These are phyloP conservation scores for Zoysia pacifica DNA, from an alignment of 176 grass and related monocot genomes.

Conservation along the genomic window DNA sequence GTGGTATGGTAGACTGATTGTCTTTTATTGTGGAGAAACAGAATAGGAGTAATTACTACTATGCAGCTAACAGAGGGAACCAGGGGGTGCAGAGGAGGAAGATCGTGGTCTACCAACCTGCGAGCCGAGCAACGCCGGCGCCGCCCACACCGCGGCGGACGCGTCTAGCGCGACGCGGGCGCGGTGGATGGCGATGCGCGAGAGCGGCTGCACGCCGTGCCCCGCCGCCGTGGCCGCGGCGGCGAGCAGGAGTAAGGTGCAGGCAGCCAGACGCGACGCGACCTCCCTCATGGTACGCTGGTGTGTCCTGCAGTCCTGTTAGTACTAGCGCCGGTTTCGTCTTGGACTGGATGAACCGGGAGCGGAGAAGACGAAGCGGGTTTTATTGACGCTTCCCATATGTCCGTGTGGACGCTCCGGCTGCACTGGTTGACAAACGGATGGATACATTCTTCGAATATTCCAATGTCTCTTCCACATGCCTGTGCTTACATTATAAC, in stretches of 20 bases:
- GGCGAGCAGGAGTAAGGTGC: not conserved
- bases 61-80: not conserved
- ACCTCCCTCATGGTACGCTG: not conserved
- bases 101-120: slow-evolving; percentile 26
- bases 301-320: too few relatives aligned
- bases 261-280: not conserved
- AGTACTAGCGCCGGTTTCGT: too few relatives aligned
- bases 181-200: slow-evolving; percentile 64
- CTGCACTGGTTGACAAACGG: too few relatives aligned
- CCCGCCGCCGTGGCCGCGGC: slow-evolving; percentile 18
- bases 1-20: not conserved
- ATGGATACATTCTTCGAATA: too few relatives aligned
- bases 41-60: not conserved
- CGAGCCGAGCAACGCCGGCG: slow-evolving; percentile 52
- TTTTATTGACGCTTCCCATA: too few relatives aligned
- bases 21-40: not conserved
- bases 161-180: slow-evolving; percentile 54
- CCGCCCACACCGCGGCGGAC: slow-evolving; percentile 51
- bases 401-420: too few relatives aligned
- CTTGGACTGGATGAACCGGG: too few relatives aligned
- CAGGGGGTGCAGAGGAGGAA: too few relatives aligned
- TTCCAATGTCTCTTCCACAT: too few relatives aligned
- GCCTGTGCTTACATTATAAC: too few relatives aligned
- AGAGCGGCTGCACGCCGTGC: slow-evolving; percentile 71
- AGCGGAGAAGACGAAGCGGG: too few relatives aligned